phyloP scores from a whole-genome alignment of 1,284 basidiomycete species.

The Sporisorium sorghi region DNA sequence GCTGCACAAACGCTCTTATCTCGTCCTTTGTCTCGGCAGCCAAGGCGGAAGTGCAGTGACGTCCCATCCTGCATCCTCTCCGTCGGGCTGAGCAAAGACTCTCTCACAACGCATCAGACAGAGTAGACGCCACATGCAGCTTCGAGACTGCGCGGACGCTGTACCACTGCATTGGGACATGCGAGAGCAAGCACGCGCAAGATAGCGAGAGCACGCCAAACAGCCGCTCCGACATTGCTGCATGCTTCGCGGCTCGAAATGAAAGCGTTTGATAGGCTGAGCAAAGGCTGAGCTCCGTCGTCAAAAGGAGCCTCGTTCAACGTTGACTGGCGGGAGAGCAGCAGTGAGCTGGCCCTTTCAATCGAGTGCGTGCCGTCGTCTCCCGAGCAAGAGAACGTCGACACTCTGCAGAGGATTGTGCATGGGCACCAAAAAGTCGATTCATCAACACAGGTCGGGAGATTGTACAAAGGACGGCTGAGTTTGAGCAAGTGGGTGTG shows the following conservation, averaged over 20 bases:
- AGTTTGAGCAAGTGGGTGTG: neutral
- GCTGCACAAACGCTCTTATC: neutral
- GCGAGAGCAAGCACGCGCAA: too few relatives aligned
- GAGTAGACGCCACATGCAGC: neutral
- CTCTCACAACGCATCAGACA: neutral
- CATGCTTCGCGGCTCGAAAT: neutral
- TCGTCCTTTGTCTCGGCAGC: neutral
- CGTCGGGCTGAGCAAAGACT: neutral
- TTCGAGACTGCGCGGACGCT: neutral
- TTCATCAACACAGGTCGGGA: neutral
- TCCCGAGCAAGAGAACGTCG: neutral
- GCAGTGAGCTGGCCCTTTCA: neutral
- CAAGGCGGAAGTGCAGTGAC: neutral
- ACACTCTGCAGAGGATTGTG: neutral
- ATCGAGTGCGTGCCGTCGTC: neutral
- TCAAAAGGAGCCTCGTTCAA: neutral
- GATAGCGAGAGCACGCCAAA: neutral
- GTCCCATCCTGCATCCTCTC: neutral
- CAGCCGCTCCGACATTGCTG: neutral
- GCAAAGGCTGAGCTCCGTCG: slow-evolving; percentile 4
- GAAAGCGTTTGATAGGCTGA: neutral
- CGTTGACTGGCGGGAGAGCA: neutral
- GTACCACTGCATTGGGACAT: neutral
- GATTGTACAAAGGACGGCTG: neutral
- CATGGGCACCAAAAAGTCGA: neutral